These are phyloP conservation scores for Stagonosporopsis cucurbitacearum DNA, from an alignment of 2,329 filamentous ascomycete species.

Conservation along the genomic window DNA sequence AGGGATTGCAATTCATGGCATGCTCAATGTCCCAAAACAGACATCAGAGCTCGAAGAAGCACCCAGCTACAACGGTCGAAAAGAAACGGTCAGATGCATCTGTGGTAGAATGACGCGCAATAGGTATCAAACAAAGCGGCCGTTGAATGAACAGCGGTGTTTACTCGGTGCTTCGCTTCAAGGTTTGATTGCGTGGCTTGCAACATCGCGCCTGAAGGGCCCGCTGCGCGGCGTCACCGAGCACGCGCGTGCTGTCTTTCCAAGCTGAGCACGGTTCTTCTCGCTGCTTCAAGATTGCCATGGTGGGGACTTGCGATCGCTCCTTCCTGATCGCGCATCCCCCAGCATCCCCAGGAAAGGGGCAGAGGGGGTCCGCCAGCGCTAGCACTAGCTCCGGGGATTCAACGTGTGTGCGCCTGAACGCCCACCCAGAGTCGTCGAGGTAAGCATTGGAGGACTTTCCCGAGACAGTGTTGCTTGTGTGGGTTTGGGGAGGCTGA, in stretches of 20 bases:
- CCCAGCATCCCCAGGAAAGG: no score
- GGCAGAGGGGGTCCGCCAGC: constrained; percentile 11
- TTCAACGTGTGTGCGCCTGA: no score
- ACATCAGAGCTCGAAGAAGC: no score
- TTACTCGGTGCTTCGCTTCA: not conserved
- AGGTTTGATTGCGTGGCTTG: constrained; percentile 5
- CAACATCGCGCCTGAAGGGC: not conserved
- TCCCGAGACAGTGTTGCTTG: not conserved
- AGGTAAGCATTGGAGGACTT: not conserved
- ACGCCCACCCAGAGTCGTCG: not conserved
- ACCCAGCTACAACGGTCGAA: not conserved
- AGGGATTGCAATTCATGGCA: not conserved
- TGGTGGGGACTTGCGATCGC: constrained; percentile 2
- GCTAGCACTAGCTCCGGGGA: constrained; percentile 3
- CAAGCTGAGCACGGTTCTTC: constrained; percentile 1
- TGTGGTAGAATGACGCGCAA: not conserved
- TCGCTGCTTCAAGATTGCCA: not conserved
- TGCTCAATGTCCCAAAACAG: not conserved
- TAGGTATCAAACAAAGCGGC: not conserved
- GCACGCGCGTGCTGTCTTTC: not conserved
- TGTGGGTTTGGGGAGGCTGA: not conserved
- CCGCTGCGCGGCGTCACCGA: constrained; percentile 8
- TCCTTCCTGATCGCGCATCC: not conserved
- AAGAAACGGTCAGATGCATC: not conserved
- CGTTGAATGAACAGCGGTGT: not conserved